A percentile compares a stretch with the other conserved stretches of the same genome.
Evolutionary conservation across 164 flowering plant genomes (phyloP).

Genomic region (Saururus chinensis): DNA sequence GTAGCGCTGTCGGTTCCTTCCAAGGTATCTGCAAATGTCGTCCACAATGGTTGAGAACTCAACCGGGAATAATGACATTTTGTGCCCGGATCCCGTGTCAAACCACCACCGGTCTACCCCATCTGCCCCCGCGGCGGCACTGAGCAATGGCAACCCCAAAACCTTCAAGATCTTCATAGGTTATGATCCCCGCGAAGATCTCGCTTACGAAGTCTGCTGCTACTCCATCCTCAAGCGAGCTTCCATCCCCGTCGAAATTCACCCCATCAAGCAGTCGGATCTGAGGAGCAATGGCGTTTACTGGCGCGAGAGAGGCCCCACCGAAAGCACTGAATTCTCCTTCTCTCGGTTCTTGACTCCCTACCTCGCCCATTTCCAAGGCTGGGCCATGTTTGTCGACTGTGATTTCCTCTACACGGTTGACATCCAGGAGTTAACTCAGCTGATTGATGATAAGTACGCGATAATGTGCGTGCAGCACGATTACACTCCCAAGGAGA

Average conservation of each 20-base stretch:
- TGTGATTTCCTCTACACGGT: constrained; percentile 81
- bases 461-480: constrained; percentile 97
- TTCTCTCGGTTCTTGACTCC: constrained; percentile 81
- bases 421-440: constrained; percentile 67
- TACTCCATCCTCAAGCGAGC: constrained; percentile 64
- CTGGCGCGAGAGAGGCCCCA: constrained; percentile 66
- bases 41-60: background rate
- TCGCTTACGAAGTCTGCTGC: constrained; percentile 74
- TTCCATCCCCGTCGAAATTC: constrained; percentile 64
- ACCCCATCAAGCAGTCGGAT: constrained; percentile 67
- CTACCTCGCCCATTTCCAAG: constrained; percentile 51
- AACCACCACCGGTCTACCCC: background rate
- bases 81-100: background rate
- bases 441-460: constrained; percentile 64
- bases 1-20: too few species aligned
- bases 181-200: constrained; percentile 80
- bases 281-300: constrained; percentile 54
- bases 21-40: background rate
- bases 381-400: constrained; percentile 96
- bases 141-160: constrained; percentile 21
- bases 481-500: constrained; percentile 87
- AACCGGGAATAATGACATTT: constrained; percentile 1
- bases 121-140: background rate
- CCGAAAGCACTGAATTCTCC: constrained; percentile 95
- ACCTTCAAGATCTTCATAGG: constrained; percentile 81